These are phyloP conservation scores for Sorghum bicolor DNA, from an alignment of 176 grass and related monocot genomes.

Conservation along the genomic window DNA sequence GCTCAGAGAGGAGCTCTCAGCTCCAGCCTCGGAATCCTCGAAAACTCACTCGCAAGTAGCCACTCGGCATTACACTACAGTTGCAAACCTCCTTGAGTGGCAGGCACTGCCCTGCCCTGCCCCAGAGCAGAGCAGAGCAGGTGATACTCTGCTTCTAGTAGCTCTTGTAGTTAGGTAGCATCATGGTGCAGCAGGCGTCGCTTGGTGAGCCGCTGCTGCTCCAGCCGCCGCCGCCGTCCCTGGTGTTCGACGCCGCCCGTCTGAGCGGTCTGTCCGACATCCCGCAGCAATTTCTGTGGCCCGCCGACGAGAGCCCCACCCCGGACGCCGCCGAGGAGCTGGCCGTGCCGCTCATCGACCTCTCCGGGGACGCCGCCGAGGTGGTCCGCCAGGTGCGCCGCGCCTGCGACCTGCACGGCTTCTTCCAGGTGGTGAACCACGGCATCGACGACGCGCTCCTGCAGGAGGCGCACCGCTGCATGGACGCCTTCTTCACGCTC, in stretches of 20 bases:
- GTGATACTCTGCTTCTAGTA: too few relatives aligned
- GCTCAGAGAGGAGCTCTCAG: too few relatives aligned
- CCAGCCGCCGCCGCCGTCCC: background rate
- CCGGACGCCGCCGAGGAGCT: conserved; percentile 53
- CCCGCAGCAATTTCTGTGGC: conserved; percentile 85
- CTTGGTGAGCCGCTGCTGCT: too few relatives aligned
- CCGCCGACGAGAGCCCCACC: conserved; percentile 58
- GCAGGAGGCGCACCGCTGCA: conserved; percentile 60
- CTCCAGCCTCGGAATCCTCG: too few relatives aligned
- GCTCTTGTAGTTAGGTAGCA: too few relatives aligned
- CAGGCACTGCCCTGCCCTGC: too few relatives aligned
- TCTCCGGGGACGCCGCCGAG: conserved; percentile 33
- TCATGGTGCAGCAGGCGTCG: background rate
- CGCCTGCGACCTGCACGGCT: conserved; percentile 72
- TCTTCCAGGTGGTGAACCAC: conserved; percentile 93
- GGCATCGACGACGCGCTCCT: conserved; percentile 61
- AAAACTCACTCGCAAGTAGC: too few relatives aligned
- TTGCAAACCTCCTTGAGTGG: too few relatives aligned
- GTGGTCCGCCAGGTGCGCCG: conserved; percentile 35
- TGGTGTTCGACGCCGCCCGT: conserved; percentile 67
- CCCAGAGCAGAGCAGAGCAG: too few relatives aligned
- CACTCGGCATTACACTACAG: too few relatives aligned
- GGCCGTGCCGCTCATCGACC: conserved; percentile 70
- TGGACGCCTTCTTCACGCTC: conserved; percentile 76
- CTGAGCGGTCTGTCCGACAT: conserved; percentile 47